phyloP scores from a whole-genome alignment of 148 eudicot genomes.

The Pouteria glomerata region DNA sequence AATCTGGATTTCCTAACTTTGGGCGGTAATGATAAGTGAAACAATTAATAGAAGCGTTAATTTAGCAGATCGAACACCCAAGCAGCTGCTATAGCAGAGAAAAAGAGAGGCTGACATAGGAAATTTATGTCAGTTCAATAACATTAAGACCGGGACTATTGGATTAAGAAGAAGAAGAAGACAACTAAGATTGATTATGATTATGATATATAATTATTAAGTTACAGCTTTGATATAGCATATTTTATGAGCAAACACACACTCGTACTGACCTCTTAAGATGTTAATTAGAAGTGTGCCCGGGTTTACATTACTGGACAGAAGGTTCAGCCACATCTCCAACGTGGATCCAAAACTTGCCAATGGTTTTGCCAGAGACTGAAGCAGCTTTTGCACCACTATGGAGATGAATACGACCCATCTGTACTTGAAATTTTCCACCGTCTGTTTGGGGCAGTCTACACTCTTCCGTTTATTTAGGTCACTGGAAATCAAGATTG shows the following conservation, averaged over 20 bases:
- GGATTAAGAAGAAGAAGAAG: too few species aligned
- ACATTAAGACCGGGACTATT: too few species aligned
- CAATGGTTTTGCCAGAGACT: constrained; percentile 1
- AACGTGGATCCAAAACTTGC: constrained; percentile 15
- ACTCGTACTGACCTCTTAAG: constrained; percentile 8
- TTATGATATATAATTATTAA: too few species aligned
- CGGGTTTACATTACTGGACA: constrained; percentile 9
- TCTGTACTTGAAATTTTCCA: constrained; percentile 11
- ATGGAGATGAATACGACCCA: constrained; percentile 23
- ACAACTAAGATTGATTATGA: too few species aligned
- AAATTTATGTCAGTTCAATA: too few species aligned
- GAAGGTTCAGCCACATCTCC: constrained; percentile 29
- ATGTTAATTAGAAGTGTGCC: constrained; percentile 4
- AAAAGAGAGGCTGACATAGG: too few species aligned
- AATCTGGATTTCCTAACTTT: too few species aligned
- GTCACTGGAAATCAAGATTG: constrained; percentile 16
- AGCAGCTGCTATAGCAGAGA: too few species aligned
- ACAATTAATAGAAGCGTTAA: too few species aligned
- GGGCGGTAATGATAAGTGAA: too few species aligned
- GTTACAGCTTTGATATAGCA: too few species aligned
- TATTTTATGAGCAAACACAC: neutral
- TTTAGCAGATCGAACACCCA: too few species aligned
- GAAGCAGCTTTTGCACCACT: constrained; percentile 18
- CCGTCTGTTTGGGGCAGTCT: constrained; percentile 11
- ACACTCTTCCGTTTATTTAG: constrained; percentile 17